Conservation (phyloP, 768 basidiomycete species). For the Leccinum olivaceopallidum region DNA sequence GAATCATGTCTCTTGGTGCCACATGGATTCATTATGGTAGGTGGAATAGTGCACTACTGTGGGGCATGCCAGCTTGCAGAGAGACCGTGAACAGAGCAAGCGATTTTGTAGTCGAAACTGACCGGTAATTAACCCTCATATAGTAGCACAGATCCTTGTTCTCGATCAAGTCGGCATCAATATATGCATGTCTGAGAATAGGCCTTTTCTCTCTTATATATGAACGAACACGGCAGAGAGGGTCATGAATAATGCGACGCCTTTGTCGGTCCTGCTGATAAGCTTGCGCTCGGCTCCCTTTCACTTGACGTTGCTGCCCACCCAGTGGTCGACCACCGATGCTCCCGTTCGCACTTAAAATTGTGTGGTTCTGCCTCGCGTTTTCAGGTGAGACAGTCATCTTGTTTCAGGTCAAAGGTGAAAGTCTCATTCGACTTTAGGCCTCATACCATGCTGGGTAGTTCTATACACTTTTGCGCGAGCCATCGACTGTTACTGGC, state of each 20-base stretch:
- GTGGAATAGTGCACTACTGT: background rate
- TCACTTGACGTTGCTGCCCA: background rate
- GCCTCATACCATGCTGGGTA: conserved; percentile 51
- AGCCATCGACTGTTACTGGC: conserved; percentile 47
- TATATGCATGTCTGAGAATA: conserved; percentile 9
- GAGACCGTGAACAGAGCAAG: background rate
- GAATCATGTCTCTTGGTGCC: no score
- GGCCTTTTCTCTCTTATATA: background rate
- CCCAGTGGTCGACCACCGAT: conserved; percentile 30
- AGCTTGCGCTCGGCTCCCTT: background rate
- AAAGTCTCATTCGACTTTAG: conserved; percentile 32
- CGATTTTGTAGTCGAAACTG: conserved; percentile 1
- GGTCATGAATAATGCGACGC: background rate
- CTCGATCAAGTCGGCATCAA: background rate
- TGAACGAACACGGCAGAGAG: background rate
- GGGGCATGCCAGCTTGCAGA: background rate
- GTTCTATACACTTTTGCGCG: conserved; percentile 47
- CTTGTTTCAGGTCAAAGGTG: background rate
- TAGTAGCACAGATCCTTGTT: background rate
- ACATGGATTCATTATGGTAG: background rate
- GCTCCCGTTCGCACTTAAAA: conserved; percentile 57
- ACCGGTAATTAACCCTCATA: background rate
- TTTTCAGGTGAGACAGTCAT: conserved; percentile 43
- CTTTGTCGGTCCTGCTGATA: background rate
- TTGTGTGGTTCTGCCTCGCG: conserved; percentile 59